These are phyloP conservation scores for Fusarium sp. DNA, from an alignment of 2,329 filamentous ascomycete genomes.

Conservation along the genomic window DNA sequence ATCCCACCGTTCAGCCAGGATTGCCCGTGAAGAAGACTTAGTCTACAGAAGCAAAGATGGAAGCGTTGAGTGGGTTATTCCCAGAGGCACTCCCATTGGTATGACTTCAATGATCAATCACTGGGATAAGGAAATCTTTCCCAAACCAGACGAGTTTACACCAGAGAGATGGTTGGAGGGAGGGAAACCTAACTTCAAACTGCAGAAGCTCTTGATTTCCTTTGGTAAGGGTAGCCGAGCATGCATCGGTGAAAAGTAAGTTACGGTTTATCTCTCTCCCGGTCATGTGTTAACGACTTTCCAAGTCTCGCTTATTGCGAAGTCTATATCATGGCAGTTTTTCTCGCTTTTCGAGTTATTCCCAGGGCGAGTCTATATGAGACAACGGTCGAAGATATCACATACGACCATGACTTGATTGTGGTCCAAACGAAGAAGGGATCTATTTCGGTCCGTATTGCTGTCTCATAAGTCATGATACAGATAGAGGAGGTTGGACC, in stretches of 20 bases:
- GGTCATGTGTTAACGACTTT: background rate
- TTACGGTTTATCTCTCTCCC: fast-evolving
- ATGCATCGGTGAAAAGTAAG: conserved; percentile 37
- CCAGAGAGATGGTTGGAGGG: conserved; percentile 43
- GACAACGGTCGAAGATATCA: conserved; percentile 26
- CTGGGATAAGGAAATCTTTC: conserved; percentile 44
- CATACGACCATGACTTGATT: conserved; percentile 34
- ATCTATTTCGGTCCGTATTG: conserved; percentile 14
- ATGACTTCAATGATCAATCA: conserved; percentile 47
- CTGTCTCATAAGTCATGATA: background rate
- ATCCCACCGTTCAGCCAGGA: conserved; percentile 34
- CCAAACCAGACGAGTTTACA: conserved; percentile 44
- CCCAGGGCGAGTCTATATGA: conserved; percentile 22
- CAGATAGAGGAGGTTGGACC: background rate
- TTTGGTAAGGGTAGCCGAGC: conserved; percentile 35
- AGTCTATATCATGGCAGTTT: conserved; percentile 23
- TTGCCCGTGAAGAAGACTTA: conserved; percentile 41
- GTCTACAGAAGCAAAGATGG: conserved; percentile 36
- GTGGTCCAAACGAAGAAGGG: conserved; percentile 35
- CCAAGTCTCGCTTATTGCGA: conserved; percentile 32
- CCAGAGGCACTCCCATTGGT: conserved; percentile 43
- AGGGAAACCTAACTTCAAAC: conserved; percentile 38
- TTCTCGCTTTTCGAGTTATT: conserved; percentile 18
- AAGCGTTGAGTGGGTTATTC: conserved; percentile 35
- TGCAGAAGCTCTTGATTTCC: conserved; percentile 32